phyloP scores from a whole-genome alignment of 1,284 basidiomycete species.

The Malassezia vespertilionis region DNA sequence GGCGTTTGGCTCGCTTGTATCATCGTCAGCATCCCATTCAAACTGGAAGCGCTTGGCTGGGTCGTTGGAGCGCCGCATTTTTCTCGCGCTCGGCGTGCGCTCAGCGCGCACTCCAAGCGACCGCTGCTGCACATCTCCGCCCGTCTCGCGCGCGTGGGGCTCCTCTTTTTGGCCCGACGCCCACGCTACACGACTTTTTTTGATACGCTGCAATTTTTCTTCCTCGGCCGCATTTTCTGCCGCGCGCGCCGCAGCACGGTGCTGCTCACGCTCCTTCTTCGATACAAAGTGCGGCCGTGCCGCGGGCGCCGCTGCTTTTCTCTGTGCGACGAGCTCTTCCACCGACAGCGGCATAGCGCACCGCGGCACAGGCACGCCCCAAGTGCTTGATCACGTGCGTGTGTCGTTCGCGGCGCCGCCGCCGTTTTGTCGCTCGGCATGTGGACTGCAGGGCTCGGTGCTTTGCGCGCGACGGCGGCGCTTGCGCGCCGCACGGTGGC shows the following conservation, averaged over 20 bases:
- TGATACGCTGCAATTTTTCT: neutral
- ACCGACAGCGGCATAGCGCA: conserved; percentile 14
- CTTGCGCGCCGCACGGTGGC: neutral
- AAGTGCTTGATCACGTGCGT: too few relatives aligned
- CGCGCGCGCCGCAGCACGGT: conserved; percentile 1
- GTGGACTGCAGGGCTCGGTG: too few relatives aligned
- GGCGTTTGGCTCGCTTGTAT: conserved; percentile 26
- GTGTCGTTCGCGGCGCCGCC: too few relatives aligned
- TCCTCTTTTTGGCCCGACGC: neutral
- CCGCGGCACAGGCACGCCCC: neutral
- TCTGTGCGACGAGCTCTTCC: conserved; percentile 11
- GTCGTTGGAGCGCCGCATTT: conserved; percentile 69
- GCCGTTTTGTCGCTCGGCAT: too few relatives aligned
- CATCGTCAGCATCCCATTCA: conserved; percentile 62
- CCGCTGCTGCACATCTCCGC: conserved; percentile 20
- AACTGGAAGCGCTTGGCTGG: conserved; percentile 77
- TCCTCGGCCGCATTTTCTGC: conserved; percentile 1
- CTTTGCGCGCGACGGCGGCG: neutral
- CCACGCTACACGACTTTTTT: conserved; percentile 8
- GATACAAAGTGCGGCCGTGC: conserved; percentile 7
- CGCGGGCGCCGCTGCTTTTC: neutral
- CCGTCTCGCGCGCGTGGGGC: neutral
- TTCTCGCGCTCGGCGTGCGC: conserved; percentile 71
- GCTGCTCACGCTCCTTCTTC: conserved; percentile 12
- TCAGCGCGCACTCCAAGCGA: conserved; percentile 48